These are phyloP conservation scores for Zelonia costaricensis DNA, from an alignment of 208 protist species.

Conservation along the genomic window DNA sequence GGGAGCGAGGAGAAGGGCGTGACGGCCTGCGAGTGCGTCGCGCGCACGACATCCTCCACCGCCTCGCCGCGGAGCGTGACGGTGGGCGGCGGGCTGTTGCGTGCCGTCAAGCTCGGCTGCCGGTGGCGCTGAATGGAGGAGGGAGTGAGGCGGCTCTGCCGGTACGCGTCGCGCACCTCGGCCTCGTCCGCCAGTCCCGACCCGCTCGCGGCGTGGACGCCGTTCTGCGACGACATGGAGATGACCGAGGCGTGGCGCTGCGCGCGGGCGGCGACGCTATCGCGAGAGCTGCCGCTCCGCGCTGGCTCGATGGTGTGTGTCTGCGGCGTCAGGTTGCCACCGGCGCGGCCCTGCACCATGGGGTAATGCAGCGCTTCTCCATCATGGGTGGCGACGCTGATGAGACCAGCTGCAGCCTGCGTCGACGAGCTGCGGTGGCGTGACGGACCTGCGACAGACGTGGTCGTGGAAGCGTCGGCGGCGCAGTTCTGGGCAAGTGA, in stretches of 20 bases:
- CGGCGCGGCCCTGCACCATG: constrained; percentile 27
- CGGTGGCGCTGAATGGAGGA: constrained; percentile 26
- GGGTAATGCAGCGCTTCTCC: constrained; percentile 24
- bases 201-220: neutral
- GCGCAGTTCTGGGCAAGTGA: neutral
- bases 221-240: neutral
- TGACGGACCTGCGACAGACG: too few species aligned
- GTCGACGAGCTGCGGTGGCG: neutral
- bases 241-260: constrained; percentile 10
- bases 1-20: constrained; percentile 5
- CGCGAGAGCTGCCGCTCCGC: neutral
- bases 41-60: constrained; percentile 18
- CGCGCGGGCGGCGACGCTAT: constrained; percentile 7
- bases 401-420: neutral
- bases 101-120: neutral
- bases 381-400: constrained; percentile 18
- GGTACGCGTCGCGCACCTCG: constrained; percentile 15
- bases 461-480: too few species aligned
- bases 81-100: constrained; percentile 8
- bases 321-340: constrained; percentile 14
- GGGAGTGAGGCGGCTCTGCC: constrained; percentile 21
- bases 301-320: neutral
- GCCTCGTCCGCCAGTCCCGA: neutral
- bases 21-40: neutral
- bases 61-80: constrained; percentile 21